These are phyloP conservation scores for Aureobasidium sp. DNA, from an alignment of 2,329 filamentous ascomycete species.

Conservation along the genomic window DNA sequence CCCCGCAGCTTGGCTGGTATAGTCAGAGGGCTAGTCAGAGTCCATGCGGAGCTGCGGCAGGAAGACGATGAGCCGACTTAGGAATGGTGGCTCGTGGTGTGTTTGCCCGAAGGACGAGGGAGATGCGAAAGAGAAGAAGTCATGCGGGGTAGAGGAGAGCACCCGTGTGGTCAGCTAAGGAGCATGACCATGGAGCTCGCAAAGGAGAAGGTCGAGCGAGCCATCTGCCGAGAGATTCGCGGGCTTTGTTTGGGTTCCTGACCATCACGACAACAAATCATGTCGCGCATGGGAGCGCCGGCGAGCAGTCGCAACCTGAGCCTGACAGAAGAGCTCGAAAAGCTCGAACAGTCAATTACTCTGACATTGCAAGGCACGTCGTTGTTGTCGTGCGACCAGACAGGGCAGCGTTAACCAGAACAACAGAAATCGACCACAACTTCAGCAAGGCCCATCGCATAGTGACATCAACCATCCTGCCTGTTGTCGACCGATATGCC, in stretches of 20 bases:
- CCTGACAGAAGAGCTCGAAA: constrained; percentile 91
- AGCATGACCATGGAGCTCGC: neutral
- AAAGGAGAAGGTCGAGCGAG: neutral
- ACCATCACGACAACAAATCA: constrained; percentile 23
- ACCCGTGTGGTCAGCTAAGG: neutral
- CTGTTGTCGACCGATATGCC: constrained; percentile 89
- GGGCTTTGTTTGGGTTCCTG: neutral
- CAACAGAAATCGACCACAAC: constrained; percentile 90
- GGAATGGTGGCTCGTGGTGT: neutral
- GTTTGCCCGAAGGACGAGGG: constrained; percentile 6
- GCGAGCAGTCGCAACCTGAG: constrained; percentile 54
- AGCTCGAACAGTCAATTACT: constrained; percentile 92
- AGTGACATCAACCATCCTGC: constrained; percentile 86
- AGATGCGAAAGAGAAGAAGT: neutral
- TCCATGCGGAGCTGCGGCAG: neutral
- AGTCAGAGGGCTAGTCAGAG: neutral
- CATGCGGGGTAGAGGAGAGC: neutral
- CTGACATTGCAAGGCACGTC: constrained; percentile 77
- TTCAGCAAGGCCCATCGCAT: constrained; percentile 96
- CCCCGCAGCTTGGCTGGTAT: constrained; percentile 12
- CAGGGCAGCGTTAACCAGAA: neutral
- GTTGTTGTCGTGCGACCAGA: neutral
- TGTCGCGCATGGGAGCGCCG: constrained; percentile 41
- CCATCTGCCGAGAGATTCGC: neutral
- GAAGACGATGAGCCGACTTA: neutral